phyloP scores from a whole-genome alignment of 352 stramenopile species.

The Pythium scleroteichum region DNA sequence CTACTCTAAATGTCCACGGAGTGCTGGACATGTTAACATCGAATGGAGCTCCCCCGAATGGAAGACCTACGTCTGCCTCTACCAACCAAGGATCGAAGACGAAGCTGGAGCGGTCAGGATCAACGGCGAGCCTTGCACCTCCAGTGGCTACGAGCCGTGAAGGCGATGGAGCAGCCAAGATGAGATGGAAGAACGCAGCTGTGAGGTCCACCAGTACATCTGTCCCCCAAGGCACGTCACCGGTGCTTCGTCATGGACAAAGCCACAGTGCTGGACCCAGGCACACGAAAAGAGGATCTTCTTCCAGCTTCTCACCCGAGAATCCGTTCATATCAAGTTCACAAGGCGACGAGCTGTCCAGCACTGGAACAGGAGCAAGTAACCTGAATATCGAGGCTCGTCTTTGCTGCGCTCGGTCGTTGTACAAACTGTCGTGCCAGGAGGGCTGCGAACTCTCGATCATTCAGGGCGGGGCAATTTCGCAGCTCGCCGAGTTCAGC shows the following conservation, averaged over 20 bases:
- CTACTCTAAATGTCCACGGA: slow-evolving; percentile 12
- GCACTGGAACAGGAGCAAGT: background rate
- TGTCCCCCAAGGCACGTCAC: background rate
- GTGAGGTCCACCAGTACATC: no score
- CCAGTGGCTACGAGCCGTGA: background rate
- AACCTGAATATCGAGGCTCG: slow-evolving; percentile 55
- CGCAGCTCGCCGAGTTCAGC: slow-evolving; percentile 70
- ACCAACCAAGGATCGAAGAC: background rate
- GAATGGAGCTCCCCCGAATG: background rate
- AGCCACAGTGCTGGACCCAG: slow-evolving; percentile 16
- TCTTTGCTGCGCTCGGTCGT: slow-evolving; percentile 64
- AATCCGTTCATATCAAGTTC: background rate
- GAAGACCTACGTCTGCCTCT: slow-evolving; percentile 1
- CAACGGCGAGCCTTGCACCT: background rate
- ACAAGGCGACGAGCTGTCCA: background rate
- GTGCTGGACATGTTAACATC: slow-evolving; percentile 7
- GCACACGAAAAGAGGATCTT: slow-evolving; percentile 4
- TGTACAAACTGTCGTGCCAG: slow-evolving; percentile 84
- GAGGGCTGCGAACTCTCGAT: slow-evolving; percentile 51
- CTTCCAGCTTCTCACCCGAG: background rate
- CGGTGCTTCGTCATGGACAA: slow-evolving; percentile 6
- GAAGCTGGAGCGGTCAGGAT: slow-evolving; percentile 8
- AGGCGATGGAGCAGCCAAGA: slow-evolving; percentile 22
- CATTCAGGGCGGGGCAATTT: slow-evolving; percentile 60
- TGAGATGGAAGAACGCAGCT: slow-evolving; percentile 4